Evolutionary conservation across 495 filamentous ascomycete species (phyloP).

Genomic region (Penicillium pancosmium): DNA sequence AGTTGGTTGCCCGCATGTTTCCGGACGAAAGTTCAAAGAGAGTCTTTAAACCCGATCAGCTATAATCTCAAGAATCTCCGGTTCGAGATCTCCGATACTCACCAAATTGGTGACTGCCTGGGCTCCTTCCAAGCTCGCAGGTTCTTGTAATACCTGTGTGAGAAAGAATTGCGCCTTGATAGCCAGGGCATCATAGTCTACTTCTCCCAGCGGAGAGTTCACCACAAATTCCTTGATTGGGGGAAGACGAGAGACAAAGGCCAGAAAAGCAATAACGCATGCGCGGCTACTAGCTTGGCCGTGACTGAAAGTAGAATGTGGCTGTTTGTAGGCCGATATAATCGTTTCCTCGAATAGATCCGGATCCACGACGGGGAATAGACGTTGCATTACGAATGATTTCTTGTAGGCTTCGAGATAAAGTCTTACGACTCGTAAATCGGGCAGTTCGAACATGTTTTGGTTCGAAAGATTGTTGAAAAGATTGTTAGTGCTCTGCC

Average conservation of each 20-base stretch:
- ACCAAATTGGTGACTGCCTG: constrained; percentile 51
- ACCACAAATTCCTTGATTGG: constrained; percentile 13
- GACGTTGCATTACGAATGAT: constrained; percentile 35
- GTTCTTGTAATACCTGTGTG: constrained; percentile 44
- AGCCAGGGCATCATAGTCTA: constrained; percentile 43
- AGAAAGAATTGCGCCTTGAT: constrained; percentile 43
- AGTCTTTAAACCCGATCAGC: constrained; percentile 27
- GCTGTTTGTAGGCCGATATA: constrained; percentile 39
- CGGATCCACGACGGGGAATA: constrained; percentile 48
- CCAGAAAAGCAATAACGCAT: constrained; percentile 50
- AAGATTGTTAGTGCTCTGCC: constrained; percentile 26
- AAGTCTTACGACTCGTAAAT: constrained; percentile 19
- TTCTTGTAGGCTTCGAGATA: constrained; percentile 32
- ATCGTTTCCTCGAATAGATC: constrained; percentile 47
- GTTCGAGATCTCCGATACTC: constrained; percentile 12
- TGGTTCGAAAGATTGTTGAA: constrained; percentile 26
- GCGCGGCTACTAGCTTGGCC: constrained; percentile 36
- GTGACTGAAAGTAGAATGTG: constrained; percentile 10
- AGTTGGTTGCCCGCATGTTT: constrained; percentile 46
- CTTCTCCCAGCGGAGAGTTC: background rate
- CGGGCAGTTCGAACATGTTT: constrained; percentile 34
- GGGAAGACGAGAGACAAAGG: constrained; percentile 37
- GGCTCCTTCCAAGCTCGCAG: constrained; percentile 39
- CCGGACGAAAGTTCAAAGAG: constrained; percentile 48
- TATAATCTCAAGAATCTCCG: background rate